Conservation (phyloP, 2,329 filamentous ascomycete genomes). For the Coniochaeta hoffmannii region DNA sequence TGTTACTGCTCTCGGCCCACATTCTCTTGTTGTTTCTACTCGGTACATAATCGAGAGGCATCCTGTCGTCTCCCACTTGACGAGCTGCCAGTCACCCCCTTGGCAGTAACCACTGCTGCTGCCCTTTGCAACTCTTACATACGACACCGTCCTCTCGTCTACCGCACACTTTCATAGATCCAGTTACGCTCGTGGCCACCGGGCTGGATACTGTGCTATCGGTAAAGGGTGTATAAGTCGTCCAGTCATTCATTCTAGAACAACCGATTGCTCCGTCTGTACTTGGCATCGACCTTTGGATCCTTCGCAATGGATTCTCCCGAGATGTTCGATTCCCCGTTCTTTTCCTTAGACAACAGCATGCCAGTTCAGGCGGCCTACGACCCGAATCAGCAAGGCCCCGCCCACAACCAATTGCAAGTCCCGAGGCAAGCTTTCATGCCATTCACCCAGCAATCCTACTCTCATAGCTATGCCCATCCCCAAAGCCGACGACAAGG, state of each 20-base stretch:
- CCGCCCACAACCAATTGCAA: background rate
- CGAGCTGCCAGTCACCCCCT: background rate
- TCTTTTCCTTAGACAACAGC: background rate
- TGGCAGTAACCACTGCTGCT: background rate
- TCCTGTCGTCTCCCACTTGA: background rate
- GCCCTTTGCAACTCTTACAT: background rate
- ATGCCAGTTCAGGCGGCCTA: background rate
- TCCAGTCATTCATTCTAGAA: background rate
- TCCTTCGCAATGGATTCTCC: constrained; percentile 1
- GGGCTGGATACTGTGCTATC: background rate
- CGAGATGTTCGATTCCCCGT: constrained; percentile 1
- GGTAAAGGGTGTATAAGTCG: background rate
- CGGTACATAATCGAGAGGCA: background rate
- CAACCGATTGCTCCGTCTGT: background rate
- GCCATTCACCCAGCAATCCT: background rate
- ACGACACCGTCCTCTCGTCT: background rate
- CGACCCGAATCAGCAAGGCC: background rate
- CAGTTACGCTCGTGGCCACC: background rate
- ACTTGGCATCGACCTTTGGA: background rate
- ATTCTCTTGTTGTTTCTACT: background rate
- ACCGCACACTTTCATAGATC: background rate
- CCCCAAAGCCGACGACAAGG: background rate
- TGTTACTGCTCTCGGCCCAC: background rate
- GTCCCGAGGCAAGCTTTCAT: background rate
- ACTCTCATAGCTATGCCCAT: background rate